Conservation (phyloP, 208 protist species). For the Wallacemonas collosoma region DNA sequence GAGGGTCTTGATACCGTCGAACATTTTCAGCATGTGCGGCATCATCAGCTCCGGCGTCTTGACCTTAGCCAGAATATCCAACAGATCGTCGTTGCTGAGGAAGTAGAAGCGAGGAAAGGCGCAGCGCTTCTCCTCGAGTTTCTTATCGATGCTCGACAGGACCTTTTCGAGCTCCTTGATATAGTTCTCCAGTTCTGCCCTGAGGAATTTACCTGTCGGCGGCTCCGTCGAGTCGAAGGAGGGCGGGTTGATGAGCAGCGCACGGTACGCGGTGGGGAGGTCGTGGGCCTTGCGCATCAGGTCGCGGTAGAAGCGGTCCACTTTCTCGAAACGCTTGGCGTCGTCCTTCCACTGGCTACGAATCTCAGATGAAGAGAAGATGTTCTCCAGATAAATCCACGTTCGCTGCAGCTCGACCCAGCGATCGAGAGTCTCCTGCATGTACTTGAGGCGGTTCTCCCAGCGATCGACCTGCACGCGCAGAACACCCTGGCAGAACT, state of each 20-base stretch:
- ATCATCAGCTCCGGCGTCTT: conserved; percentile 97
- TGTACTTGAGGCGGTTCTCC: conserved; percentile 93
- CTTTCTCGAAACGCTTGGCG: conserved; percentile 93
- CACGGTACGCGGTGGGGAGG: conserved; percentile 88
- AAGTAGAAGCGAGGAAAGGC: conserved; percentile 98
- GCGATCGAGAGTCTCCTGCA: conserved; percentile 93
- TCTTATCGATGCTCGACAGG: conserved; percentile 93
- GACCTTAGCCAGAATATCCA: conserved; percentile 98
- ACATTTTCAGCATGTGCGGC: conserved; percentile 98
- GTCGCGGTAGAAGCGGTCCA: conserved; percentile 95
- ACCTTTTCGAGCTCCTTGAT: conserved; percentile 95
- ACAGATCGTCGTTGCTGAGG: conserved; percentile 95
- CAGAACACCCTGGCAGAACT: conserved; percentile 92
- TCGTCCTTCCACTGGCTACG: conserved; percentile 96
- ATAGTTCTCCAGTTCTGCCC: conserved; percentile 83
- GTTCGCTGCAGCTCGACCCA: conserved; percentile 96
- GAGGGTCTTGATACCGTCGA: conserved; percentile 95
- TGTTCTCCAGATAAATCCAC: conserved; percentile 97
- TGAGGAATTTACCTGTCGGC: conserved; percentile 58
- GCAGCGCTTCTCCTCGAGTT: conserved; percentile 96
- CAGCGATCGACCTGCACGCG: conserved; percentile 94
- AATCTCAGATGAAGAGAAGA: conserved; percentile 96
- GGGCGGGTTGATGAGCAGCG: conserved; percentile 86
- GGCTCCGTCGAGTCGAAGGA: conserved; percentile 61
- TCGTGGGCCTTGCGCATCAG: conserved; percentile 94